phyloP scores from a whole-genome alignment of 352 stramenopile genomes.

The Globisporangium nunn region DNA sequence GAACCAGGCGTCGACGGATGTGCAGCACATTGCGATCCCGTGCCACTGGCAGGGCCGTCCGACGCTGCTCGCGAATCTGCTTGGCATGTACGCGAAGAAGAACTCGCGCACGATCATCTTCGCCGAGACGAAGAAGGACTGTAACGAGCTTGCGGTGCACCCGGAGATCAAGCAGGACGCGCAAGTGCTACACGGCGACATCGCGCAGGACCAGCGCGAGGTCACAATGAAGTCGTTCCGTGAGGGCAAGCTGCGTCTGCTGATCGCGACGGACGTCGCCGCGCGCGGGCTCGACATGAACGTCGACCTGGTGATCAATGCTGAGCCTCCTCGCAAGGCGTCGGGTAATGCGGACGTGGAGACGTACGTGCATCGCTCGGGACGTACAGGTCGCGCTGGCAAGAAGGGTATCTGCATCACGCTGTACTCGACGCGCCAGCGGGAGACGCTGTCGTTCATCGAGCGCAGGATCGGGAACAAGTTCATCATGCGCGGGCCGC shows the following conservation, averaged over 20 bases:
- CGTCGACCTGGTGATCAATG: constrained; percentile 95
- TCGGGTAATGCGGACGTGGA: constrained; percentile 90
- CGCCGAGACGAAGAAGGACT: constrained; percentile 93
- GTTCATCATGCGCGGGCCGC: constrained; percentile 85
- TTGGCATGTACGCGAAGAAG: constrained; percentile 83
- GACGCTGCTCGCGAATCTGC: constrained; percentile 63
- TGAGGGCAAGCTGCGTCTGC: constrained; percentile 89
- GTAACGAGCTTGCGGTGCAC: constrained; percentile 90
- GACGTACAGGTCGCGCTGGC: constrained; percentile 94
- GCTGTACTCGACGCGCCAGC: constrained; percentile 88
- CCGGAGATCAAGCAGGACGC: constrained; percentile 81
- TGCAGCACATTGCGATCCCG: constrained; percentile 91
- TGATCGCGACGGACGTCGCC: constrained; percentile 96
- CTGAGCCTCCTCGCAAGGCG: constrained; percentile 82
- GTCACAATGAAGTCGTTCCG: constrained; percentile 97
- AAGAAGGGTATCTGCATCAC: constrained; percentile 96
- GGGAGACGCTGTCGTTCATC: constrained; percentile 70
- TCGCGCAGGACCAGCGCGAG: constrained; percentile 95
- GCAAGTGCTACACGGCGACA: constrained; percentile 95
- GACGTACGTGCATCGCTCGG: constrained; percentile 98
- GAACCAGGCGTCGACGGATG: constrained; percentile 84
- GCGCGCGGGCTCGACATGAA: constrained; percentile 97
- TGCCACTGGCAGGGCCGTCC: constrained; percentile 88
- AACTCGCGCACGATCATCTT: constrained; percentile 92
- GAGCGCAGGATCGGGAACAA: constrained; percentile 86